These are phyloP conservation scores for Metarhizium humberi DNA, from an alignment of 2,329 filamentous ascomycete species.

Conservation along the genomic window DNA sequence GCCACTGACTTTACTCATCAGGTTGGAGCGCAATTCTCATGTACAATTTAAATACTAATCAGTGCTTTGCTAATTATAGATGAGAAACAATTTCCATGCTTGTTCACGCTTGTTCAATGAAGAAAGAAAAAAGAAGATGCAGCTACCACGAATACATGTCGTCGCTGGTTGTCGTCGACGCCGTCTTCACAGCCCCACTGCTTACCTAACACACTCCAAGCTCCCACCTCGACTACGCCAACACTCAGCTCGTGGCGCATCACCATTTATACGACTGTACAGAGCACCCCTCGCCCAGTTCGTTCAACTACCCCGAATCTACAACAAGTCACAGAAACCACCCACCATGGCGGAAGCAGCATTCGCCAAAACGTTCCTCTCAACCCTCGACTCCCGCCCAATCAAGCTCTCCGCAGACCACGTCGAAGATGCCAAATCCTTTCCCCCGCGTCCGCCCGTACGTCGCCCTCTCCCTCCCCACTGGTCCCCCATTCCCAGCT, in stretches of 20 bases:
- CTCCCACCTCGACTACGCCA: background rate
- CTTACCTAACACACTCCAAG: background rate
- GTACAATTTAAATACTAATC: no score
- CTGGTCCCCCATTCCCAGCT: no score
- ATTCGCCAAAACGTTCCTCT: constrained; percentile 79
- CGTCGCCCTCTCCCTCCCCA: constrained; percentile 5
- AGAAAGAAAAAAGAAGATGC: no score
- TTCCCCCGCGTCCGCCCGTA: constrained; percentile 71
- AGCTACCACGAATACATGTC: no score
- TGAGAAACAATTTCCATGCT: no score
- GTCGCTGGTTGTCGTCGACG: no score
- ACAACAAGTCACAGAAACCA: no score
- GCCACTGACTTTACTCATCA: background rate
- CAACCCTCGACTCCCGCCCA: constrained; percentile 67
- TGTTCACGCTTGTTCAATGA: no score
- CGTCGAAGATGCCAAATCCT: constrained; percentile 75
- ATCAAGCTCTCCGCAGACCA: constrained; percentile 80
- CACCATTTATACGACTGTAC: background rate
- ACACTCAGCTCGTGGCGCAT: background rate
- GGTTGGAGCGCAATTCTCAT: background rate
- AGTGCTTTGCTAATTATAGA: no score
- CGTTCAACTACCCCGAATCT: no score
- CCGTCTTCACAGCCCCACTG: background rate
- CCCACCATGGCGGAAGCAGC: constrained; percentile 65
- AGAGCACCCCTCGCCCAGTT: no score